Base-by-base conservation (phyloP, 139 green algal genomes). In the Haematococcus lacustris region DNA sequence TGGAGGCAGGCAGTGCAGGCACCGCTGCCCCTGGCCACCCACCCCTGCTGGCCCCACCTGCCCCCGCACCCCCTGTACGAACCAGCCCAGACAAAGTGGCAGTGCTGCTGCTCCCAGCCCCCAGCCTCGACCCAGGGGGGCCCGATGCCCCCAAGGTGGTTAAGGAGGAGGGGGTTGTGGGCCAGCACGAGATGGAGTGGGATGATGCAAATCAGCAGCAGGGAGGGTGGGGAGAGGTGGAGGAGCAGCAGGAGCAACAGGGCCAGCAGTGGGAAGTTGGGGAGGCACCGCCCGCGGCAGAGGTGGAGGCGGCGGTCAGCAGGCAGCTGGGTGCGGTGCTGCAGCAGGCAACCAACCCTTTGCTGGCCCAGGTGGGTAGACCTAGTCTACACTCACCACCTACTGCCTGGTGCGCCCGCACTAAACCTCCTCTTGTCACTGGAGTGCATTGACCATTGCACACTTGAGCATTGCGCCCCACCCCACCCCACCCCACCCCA, bases 1-100 rank as follows among this genome's bases (percentile, higher is more conserved):
- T 96, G 38, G 77, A 84, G 70, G 66, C 75, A 38, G 71, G 62
- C 35, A 32, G 23, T n/a, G n/a, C n/a, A n/a, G n/a, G n/a, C n/a
- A n/a, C n/a, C n/a, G n/a, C n/a, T n/a, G 40, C 57, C 30, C 33
- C 30, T 63, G 60, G 37, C 76, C 37, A 38, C 51, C 1, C n/a
- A 4, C 3, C 30, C 64, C 33, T 38, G 5, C 73, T 21, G 47
- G 37, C n/a, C 21, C 51, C 3, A 40, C 7, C 30, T 66, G 68
- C 67, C 37, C 28, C 67, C 9, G 67, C 59, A 70, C 25, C 66
- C 7, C 25, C 33, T 30, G 38, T n/a, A n/a, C n/a, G n/a, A n/a
- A n/a, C n/a, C n/a, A n/a, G n/a, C n/a, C n/a, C n/a, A n/a, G n/a
- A n/a, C n/a, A n/a, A n/a, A n/a, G n/a, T n/a, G n/a, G n/a, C n/a